Conservation (phyloP, 768 basidiomycete genomes). For the Crucibulum laeve region DNA sequence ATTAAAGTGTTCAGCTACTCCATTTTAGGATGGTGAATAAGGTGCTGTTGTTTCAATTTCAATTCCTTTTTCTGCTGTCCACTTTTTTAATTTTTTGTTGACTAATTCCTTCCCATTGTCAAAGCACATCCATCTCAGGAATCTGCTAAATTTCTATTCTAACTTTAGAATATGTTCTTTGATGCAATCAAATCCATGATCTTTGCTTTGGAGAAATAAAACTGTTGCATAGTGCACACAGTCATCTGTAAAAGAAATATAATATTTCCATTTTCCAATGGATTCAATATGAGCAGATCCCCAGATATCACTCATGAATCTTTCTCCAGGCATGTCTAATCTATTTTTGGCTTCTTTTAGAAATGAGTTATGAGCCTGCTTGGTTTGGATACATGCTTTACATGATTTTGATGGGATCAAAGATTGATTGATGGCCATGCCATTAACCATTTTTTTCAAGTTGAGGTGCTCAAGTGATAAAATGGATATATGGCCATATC, state of each 20-base stretch:
- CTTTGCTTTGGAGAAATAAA: slow-evolving; percentile 13
- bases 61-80: slow-evolving; percentile 19
- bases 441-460: slow-evolving; percentile 11
- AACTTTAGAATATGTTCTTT: slow-evolving; percentile 9
- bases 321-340: slow-evolving; percentile 14
- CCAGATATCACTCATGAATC: slow-evolving; percentile 22
- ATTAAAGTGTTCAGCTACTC: slow-evolving; percentile 35
- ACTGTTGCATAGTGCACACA: slow-evolving; percentile 3
- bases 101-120: slow-evolving; percentile 29
- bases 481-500: slow-evolving; percentile 20
- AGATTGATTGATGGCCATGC: slow-evolving; percentile 14
- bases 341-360: slow-evolving; percentile 23
- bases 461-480: slow-evolving; percentile 12
- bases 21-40: slow-evolving; percentile 33
- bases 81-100: slow-evolving; percentile 14
- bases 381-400: slow-evolving; percentile 28
- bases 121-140: slow-evolving; percentile 10
- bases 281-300: slow-evolving; percentile 18
- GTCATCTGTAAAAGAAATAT: slow-evolving; percentile 21
- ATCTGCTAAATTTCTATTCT: slow-evolving; percentile 7
- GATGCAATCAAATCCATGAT: slow-evolving; percentile 11
- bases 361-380: slow-evolving; percentile 22
- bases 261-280: slow-evolving; percentile 18
- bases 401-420: slow-evolving; percentile 17
- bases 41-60: slow-evolving; percentile 24